Evolutionary conservation across 345 rosid species (phyloP).

Genomic region (Salix udensis): DNA sequence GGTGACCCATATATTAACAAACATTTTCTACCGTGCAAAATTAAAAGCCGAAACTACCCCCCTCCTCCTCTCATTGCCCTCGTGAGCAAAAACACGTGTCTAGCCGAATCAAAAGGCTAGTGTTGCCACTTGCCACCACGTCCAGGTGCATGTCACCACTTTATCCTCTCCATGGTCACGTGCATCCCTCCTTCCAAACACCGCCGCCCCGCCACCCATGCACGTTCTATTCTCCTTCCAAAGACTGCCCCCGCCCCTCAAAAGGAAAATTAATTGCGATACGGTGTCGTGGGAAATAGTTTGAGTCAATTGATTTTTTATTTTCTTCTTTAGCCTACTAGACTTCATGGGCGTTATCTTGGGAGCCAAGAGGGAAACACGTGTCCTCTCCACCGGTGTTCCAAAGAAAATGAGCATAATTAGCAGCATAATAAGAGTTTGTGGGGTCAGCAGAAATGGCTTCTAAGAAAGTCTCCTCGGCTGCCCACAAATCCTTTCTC

Average conservation of each 20-base stretch:
- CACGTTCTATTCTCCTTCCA: neutral
- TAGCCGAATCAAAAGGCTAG: neutral
- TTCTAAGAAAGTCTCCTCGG: slow-evolving; percentile 81
- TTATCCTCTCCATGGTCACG: neutral
- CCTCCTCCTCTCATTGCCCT: neutral
- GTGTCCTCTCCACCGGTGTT: slow-evolving; percentile 93
- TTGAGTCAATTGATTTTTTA: no score
- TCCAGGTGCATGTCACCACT: neutral
- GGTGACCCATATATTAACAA: no score
- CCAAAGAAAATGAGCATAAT: slow-evolving; percentile 92
- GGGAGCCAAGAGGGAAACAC: slow-evolving; percentile 66
- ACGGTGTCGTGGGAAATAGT: neutral
- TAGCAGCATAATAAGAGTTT: slow-evolving; percentile 66
- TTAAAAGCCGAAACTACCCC: neutral
- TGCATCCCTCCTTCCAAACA: slow-evolving; percentile 9
- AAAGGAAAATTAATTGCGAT: neutral
- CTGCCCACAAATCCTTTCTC: slow-evolving; percentile 82
- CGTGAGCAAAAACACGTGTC: neutral
- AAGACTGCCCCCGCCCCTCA: no score
- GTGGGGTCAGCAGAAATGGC: slow-evolving; percentile 77
- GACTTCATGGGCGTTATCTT: slow-evolving; percentile 18
- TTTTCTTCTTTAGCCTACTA: neutral
- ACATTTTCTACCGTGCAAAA: slow-evolving; percentile 1
- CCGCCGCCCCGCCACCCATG: neutral
- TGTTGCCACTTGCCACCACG: slow-evolving; percentile 7